Base-by-base conservation (phyloP, 306 rosid species). In the Citrullus amarus region DNA sequence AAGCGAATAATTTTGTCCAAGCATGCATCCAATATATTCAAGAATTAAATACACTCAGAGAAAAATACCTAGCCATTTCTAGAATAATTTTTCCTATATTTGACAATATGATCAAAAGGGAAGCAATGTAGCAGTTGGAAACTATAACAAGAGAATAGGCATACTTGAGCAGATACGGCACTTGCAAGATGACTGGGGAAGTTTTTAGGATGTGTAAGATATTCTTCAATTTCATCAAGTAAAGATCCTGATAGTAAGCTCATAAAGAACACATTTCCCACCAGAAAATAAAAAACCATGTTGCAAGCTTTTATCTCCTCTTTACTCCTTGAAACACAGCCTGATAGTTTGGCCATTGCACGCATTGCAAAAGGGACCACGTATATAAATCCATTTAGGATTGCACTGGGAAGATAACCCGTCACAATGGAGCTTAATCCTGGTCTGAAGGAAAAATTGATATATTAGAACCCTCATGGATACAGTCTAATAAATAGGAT, bases 231-330 rank as follows among this genome's bases (percentile, higher is more conserved):
- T 59, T 81, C 86, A 84, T 94, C 98, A 32, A 94, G 87, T 71
- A 94, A 91, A 30, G 98, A 90, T 53, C 98, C 98, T 15, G 98
- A 94, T 82, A 94, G 80, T 82, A 94, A 86, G 65, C 96, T 94
- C 81, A 88, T 79, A 66, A 94, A 87, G 89, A 94, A 94, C 30
- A 94, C 95, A 81, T 94, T 94, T 82, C 97, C 98, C 43, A 94
- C 91, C 63, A 90, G 87, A 85, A 94, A 94, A 83, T 89, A 94
- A 87, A 94, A 94, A 77, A 92, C 92, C 97, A 92, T 92, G 90
- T 90, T 91, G 87, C 97, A 92, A 55, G 97, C 90, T 85, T 88
- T 94, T 61, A 90, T 94, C 88, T 94, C 98, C 83, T 91, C 95
- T 83, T 87, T 91, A 85, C 98, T 92, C 85, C 81, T 94, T 60